Evolutionary conservation across 345 rosid genomes (phyloP), one percentile per base, ranked within the genome.

Genomic region (Sisymbrium altissimum): DNA sequence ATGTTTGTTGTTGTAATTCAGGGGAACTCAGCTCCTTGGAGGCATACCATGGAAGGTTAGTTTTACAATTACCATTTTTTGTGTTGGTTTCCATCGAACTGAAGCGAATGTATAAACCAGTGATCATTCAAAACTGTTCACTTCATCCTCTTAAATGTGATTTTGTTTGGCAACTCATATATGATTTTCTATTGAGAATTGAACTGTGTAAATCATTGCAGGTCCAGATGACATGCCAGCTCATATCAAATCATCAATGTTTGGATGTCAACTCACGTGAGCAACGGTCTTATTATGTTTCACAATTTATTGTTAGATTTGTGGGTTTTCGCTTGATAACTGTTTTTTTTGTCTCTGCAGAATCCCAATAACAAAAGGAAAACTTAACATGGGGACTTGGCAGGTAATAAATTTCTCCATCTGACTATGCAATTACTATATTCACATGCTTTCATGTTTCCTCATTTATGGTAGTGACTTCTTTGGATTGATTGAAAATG

Each of bases 171-270:
- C 12, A 32, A 32, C 9, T 56, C 61, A 32, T 56, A 32, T 56
- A 3, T 56, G 40, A 48, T 55, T 7, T 10, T 49, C 32, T 85
- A n/a, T n/a, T n/a, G n/a, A n/a, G n/a, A n/a, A n/a, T n/a, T n/a
- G n/a, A n/a, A n/a, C n/a, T n/a, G n/a, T n/a, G n/a, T n/a, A n/a
- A n/a, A n/a, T n/a, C n/a, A n/a, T n/a, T n/a, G 73, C 84, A 91
- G 98, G 97, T 53, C 89, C 95, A 12, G 97, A 94, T 89, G 98
- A 94, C 83, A 91, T 91, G 98, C 97, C 98, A 7, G 98, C 97
- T 15, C 98, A 94, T 77, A 85, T 94, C 66, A 89, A 94, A 76
- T 94, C 98, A 60, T 91, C 97, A 27, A 87, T 94, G 95, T 89
- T 91, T 81, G 97, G 98, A 65, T 89, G 96, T 55, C 33, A 82